Evolutionary conservation across 805 yeast species (phyloP).

Genomic region (Debaryomyces tyrocola): DNA sequence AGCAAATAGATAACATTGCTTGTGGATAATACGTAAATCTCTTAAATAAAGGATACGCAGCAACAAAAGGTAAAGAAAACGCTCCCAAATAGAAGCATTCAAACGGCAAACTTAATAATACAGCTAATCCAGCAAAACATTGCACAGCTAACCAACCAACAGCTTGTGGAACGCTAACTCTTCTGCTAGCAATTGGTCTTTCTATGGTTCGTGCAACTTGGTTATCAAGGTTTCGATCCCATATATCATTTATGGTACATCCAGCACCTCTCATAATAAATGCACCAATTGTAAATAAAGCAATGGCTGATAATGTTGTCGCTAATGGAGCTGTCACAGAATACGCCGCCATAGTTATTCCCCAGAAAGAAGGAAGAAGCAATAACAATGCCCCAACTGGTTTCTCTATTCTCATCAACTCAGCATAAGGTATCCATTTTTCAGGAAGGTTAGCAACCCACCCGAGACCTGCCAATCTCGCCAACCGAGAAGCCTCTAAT

Average conservation of each 20-base stretch:
- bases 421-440: slow-evolving; percentile 84
- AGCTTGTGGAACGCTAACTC: slow-evolving; percentile 73
- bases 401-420: slow-evolving; percentile 85
- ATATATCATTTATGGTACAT: slow-evolving; percentile 88
- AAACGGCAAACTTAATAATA: slow-evolving; percentile 70
- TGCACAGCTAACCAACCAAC: slow-evolving; percentile 70
- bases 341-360: slow-evolving; percentile 86
- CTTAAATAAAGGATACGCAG: slow-evolving; percentile 89
- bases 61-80: slow-evolving; percentile 72
- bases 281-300: slow-evolving; percentile 80
- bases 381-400: slow-evolving; percentile 94
- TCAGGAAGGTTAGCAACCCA: slow-evolving; percentile 65
- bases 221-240: slow-evolving; percentile 79
- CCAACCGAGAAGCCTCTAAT: slow-evolving; percentile 49
- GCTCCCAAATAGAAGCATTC: slow-evolving; percentile 85
- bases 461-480: slow-evolving; percentile 45
- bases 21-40: slow-evolving; percentile 97
- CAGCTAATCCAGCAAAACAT: slow-evolving; percentile 67
- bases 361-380: slow-evolving; percentile 87
- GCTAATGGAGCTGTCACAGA: slow-evolving; percentile 66
- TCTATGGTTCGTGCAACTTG: slow-evolving; percentile 86
- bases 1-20: slow-evolving; percentile 73
- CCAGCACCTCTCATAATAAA: slow-evolving; percentile 97
- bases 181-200: slow-evolving; percentile 90
- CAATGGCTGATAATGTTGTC: slow-evolving; percentile 59